Conservation (phyloP, 257 asterid genomes). For the Rubia yunnanensis region DNA sequence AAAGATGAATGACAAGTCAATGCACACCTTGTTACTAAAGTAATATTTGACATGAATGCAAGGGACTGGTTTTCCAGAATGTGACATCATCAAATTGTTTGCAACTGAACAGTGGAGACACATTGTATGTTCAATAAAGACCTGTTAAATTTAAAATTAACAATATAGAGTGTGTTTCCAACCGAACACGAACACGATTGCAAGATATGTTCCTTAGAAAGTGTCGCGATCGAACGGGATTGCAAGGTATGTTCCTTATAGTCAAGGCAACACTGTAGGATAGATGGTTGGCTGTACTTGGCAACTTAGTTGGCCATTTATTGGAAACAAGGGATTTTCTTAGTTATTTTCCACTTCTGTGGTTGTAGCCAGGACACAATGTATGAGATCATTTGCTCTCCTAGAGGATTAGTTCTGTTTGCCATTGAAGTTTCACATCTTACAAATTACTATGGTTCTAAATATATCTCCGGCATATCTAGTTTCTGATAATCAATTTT, state of each 20-base stretch:
- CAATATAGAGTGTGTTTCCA: neutral
- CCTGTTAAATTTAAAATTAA: neutral
- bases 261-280: neutral
- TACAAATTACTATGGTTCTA: neutral
- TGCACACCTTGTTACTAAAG: neutral
- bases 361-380: neutral
- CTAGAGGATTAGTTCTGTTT: neutral
- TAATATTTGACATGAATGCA: neutral
- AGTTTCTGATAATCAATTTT: neutral
- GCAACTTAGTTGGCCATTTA: neutral
- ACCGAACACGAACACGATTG: neutral
- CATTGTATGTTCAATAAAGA: neutral
- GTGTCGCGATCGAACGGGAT: too few species aligned
- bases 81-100: neutral
- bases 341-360: neutral
- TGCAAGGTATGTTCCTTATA: neutral
- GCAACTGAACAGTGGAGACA: neutral
- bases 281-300: neutral
- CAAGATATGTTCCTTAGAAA: neutral
- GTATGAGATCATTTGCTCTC: too few species aligned
- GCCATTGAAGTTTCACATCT: neutral
- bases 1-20: constrained; percentile 9
- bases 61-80: neutral
- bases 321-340: neutral
- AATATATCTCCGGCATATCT: neutral